phyloP scores from a whole-genome alignment of 1,139 yeast species.

The Taphrina flavorubra region DNA sequence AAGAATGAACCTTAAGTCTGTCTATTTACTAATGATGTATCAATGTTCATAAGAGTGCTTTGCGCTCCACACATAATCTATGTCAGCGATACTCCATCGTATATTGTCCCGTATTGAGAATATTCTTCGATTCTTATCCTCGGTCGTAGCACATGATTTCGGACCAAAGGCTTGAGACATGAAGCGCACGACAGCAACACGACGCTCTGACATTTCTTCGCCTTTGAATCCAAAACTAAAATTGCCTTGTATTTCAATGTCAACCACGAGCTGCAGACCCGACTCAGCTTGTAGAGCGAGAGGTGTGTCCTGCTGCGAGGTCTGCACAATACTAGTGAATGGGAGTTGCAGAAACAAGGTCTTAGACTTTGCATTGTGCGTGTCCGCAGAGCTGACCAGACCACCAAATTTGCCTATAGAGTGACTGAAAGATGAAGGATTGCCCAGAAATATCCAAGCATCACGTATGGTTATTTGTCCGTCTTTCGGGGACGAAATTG shows the following conservation, averaged over 20 bases:
- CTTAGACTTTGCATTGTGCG: conserved; percentile 21
- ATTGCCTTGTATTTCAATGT: conserved; percentile 24
- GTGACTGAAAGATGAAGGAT: background rate
- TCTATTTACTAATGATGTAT: background rate
- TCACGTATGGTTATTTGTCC: conserved; percentile 30
- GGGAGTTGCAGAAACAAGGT: conserved; percentile 33
- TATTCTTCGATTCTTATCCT: conserved; percentile 28
- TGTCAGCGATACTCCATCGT: conserved; percentile 29
- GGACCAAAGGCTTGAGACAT: conserved; percentile 25
- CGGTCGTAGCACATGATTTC: conserved; percentile 9
- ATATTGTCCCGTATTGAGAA: conserved; percentile 28
- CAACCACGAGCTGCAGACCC: conserved; percentile 27
- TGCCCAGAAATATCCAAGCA: conserved; percentile 32
- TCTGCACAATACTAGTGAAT: conserved; percentile 27
- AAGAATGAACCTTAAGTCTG: too few species aligned
- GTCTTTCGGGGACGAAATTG: conserved; percentile 15
- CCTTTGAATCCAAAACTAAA: conserved; percentile 18
- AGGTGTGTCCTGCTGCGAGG: conserved; percentile 15
- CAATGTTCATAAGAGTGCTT: conserved; percentile 9
- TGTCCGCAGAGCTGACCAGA: conserved; percentile 13
- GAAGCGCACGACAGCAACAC: conserved; percentile 30
- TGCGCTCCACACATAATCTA: conserved; percentile 19
- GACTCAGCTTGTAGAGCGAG: conserved; percentile 27
- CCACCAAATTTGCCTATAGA: conserved; percentile 28
- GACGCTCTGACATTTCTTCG: conserved; percentile 18